A percentile compares a stretch with the other conserved stretches of the same genome.
Conservation (phyloP, 164 flowering plant species). For the Litsea cubeba region DNA sequence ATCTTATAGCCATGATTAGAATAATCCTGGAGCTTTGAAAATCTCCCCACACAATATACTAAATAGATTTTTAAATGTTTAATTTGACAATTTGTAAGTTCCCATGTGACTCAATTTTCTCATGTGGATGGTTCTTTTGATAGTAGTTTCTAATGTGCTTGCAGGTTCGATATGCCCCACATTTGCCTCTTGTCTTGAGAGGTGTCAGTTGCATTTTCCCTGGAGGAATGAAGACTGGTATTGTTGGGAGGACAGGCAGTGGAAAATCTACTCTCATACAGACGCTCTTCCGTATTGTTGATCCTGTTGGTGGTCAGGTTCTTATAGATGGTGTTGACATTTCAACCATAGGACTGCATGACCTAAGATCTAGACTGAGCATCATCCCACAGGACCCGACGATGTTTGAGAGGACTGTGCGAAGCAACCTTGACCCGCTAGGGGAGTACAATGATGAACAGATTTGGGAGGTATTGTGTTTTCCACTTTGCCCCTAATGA, state of each 20-base stretch:
- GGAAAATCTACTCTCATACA: no score
- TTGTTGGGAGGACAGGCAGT: conserved; percentile 75
- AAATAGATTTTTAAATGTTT: no score
- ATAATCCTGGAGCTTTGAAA: no score
- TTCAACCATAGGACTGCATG: conserved; percentile 66
- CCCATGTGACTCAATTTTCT: neutral
- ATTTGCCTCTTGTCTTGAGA: conserved; percentile 69
- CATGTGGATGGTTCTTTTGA: neutral
- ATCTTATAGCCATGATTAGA: no score
- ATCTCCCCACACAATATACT: no score
- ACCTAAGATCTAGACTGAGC: conserved; percentile 63
- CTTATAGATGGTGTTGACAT: conserved; percentile 58
- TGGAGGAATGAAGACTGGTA: conserved; percentile 70
- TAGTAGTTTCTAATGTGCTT: neutral
- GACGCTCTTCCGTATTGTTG: conserved; percentile 69
- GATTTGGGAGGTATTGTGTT: conserved; percentile 69
- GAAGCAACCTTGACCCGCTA: conserved; percentile 74
- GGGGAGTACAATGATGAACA: conserved; percentile 71
- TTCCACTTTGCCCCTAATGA: neutral
- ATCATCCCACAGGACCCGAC: conserved; percentile 90
- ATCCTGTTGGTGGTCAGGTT: conserved; percentile 56
- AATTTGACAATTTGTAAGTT: neutral
- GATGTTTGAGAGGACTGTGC: conserved; percentile 81
- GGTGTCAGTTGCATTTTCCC: conserved; percentile 70
- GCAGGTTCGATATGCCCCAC: conserved; percentile 78